Base-by-base conservation (phyloP, 176 grass and related monocot species). In the Musa schizocarpa region DNA sequence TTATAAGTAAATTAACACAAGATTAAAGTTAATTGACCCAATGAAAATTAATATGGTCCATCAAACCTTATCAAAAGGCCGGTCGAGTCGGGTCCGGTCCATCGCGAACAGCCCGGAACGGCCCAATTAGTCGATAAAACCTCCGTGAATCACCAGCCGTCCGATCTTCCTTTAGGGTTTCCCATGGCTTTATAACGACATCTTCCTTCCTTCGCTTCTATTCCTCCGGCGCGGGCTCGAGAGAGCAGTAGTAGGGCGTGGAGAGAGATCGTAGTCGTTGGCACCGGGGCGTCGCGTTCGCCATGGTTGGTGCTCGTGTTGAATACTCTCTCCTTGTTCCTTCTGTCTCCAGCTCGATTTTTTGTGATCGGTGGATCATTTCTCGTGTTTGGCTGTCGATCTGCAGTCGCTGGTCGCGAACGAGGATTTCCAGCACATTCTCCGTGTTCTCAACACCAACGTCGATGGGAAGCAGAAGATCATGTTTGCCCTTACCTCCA, bases 401-500 rank as follows among this genome's bases (percentile, higher is more conserved):
- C 8, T 12, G 17, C 22, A 72, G 69, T 72, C 69, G 69, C 69
- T 72, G 0, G 69, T 72, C 1, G 69, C 69, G 21, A 72, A 53
- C 69, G 69, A 72, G 17, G 69, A 72, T 72, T 72, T 72, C 50
- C 69, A 72, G 50, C 69, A 72, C 9, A 72, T 72, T 52, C 69
- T 72, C 13, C 69, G 69, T 54, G 69, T 72, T 20, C 69, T 72
- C 50, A 72, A 72, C 69, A 72, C 69, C 19, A 72, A 72, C 19
- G 69, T 72, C 50, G 69, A 72, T 72, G 69, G 69, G 50, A 72
- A 72, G 69, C 69, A 72, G 69, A 72, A 72, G 69, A 72, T 72
- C 17, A 72, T 72, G 69, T 72, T 72, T 19, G 69, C 69, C 50
- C 69, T 72, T 50, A 72, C 69, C 1, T 72, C 69, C 69, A 72